A percentile compares a stretch with the other conserved stretches of the same genome.
phyloP scores from a whole-genome alignment of 108 stramenopile genomes.

The Cylindrotheca closterium region DNA sequence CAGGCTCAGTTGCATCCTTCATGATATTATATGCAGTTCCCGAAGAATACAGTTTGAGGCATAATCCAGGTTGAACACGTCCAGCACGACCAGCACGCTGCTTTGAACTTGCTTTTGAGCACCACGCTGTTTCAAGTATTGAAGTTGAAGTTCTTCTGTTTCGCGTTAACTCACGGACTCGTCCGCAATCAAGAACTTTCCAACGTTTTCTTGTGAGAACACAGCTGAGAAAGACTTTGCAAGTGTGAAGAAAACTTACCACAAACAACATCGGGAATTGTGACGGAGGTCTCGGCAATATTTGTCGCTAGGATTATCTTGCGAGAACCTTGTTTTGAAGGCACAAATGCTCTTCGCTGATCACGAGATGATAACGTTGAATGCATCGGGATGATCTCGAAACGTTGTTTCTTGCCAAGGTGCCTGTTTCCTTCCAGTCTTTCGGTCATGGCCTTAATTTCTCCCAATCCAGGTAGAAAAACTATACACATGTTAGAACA shows the following conservation, averaged over 20 bases:
- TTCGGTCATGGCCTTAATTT: slow-evolving; percentile 85
- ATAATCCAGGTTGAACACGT: slow-evolving; percentile 88
- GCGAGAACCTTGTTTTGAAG: slow-evolving; percentile 40
- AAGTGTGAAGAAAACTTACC: slow-evolving; percentile 41
- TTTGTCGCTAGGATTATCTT: slow-evolving; percentile 80
- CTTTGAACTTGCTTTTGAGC: slow-evolving; percentile 86
- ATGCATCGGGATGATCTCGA: slow-evolving; percentile 76
- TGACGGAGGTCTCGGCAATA: slow-evolving; percentile 94
- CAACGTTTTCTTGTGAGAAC: too few relatives aligned
- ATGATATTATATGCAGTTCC: slow-evolving; percentile 55
- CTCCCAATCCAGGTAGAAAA: slow-evolving; percentile 92
- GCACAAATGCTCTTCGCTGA: slow-evolving; percentile 70
- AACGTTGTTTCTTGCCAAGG: slow-evolving; percentile 38
- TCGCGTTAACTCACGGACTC: slow-evolving; percentile 71
- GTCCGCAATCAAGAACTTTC: slow-evolving; percentile 78
- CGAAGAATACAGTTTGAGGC: slow-evolving; percentile 81
- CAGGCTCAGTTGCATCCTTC: slow-evolving; percentile 74
- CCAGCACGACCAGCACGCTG: slow-evolving; percentile 95
- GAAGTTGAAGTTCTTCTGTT: slow-evolving; percentile 69
- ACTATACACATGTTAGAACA: too few relatives aligned
- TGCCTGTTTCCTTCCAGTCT: slow-evolving; percentile 49
- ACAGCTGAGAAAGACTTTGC: too few relatives aligned
- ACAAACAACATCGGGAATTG: slow-evolving; percentile 90
- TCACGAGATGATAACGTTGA: slow-evolving; percentile 65
- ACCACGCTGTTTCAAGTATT: slow-evolving; percentile 77